Conservation (phyloP, 495 filamentous ascomycete genomes). For the Apiosordaria backusii region DNA sequence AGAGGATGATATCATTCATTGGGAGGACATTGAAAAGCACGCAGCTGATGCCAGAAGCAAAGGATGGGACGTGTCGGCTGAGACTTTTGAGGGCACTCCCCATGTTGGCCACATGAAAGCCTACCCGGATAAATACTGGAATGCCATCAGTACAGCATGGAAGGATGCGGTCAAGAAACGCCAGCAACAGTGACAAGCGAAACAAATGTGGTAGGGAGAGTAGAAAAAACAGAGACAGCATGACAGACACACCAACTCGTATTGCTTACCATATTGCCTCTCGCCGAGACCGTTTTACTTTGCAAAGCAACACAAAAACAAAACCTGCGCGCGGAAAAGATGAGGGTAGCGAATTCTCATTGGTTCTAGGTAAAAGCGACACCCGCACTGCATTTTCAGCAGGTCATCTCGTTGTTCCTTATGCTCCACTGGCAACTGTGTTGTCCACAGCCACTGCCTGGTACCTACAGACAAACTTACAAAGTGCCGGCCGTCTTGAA, state of each 20-base stretch:
- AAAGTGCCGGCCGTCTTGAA: slow-evolving; percentile 87
- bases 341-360: not conserved
- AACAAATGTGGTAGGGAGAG: not conserved
- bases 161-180: slow-evolving; percentile 17
- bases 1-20: slow-evolving; percentile 53
- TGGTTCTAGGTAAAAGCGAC: not conserved
- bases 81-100: slow-evolving; percentile 50
- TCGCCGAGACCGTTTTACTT: not conserved
- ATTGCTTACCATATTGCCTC: not conserved
- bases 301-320: not conserved
- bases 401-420: not conserved
- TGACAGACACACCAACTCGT: not conserved
- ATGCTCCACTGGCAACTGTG: not conserved
- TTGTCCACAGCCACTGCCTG: not conserved
- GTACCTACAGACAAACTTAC: slow-evolving; percentile 45
- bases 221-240: not conserved
- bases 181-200: not conserved
- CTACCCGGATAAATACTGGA: slow-evolving; percentile 54
- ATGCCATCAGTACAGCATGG: slow-evolving; percentile 44
- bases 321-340: no score
- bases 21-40: slow-evolving; percentile 51
- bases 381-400: not conserved
- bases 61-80: slow-evolving; percentile 42
- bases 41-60: slow-evolving; percentile 39
- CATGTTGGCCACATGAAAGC: slow-evolving; percentile 56